Evolutionary conservation across 75 land plant genomes (phyloP).

Genomic region (Picea sitchensis): DNA sequence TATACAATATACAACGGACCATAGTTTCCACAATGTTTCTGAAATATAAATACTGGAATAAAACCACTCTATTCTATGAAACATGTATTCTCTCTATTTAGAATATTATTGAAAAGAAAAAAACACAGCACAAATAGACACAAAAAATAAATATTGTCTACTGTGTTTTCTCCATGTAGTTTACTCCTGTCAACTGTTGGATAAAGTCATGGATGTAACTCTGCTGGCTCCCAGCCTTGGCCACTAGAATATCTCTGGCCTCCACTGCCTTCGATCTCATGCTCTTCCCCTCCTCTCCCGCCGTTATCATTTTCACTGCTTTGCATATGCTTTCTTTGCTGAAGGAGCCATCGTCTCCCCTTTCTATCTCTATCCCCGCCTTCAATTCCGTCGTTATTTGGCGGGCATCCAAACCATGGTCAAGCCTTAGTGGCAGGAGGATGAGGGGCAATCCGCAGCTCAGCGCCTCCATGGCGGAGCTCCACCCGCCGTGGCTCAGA

Average conservation of each 20-base stretch:
- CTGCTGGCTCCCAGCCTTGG: background rate
- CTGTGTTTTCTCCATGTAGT: no score
- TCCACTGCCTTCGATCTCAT: background rate
- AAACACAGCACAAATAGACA: no score
- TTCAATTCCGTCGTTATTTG: conserved; percentile 11
- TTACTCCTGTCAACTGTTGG: background rate
- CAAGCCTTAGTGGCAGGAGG: conserved; percentile 17
- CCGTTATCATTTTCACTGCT: conserved; percentile 18
- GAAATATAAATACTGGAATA: no score
- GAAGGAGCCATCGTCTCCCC: conserved; percentile 18
- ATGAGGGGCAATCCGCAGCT: conserved; percentile 21
- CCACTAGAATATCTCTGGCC: background rate
- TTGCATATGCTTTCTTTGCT: conserved; percentile 10
- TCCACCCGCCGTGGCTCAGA: conserved; percentile 44
- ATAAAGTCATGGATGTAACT: conserved; percentile 1
- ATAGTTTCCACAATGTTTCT: no score
- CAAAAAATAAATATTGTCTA: no score
- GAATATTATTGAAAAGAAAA: no score
- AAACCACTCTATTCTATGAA: no score
- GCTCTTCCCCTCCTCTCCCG: conserved; percentile 10
- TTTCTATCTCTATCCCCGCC: conserved; percentile 13
- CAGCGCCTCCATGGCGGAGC: conserved; percentile 31
- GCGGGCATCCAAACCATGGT: conserved; percentile 34
- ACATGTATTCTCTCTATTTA: no score
- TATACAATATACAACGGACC: no score